Percentiles rank a stretch among this genome's conserved stretches.
Evolutionary conservation across 306 rosid genomes (phyloP).

Genomic region (Cucurbita ficifolia): DNA sequence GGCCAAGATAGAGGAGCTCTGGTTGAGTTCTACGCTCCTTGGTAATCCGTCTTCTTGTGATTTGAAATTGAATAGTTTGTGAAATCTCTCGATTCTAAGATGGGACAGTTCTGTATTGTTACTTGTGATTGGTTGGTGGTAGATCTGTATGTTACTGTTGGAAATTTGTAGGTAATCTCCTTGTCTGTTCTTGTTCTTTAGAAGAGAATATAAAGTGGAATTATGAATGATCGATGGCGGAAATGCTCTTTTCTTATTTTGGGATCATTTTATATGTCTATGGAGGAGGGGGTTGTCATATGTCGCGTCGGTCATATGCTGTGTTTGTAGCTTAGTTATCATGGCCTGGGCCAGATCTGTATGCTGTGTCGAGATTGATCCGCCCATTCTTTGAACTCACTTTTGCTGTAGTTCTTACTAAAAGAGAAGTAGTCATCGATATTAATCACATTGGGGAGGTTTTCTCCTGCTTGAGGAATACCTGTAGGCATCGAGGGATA

Average conservation of each 20-base stretch:
- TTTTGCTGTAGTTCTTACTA: background rate
- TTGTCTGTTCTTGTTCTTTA: background rate
- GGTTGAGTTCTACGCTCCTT: slow-evolving; percentile 89
- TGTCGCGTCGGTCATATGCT: background rate
- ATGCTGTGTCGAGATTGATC: background rate
- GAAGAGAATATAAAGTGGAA: background rate
- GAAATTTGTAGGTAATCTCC: background rate
- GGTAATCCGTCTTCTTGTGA: slow-evolving; percentile 24
- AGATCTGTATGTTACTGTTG: background rate
- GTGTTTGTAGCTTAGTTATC: background rate
- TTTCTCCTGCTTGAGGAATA: background rate
- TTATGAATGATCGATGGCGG: background rate
- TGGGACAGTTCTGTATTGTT: background rate
- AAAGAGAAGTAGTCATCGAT: background rate
- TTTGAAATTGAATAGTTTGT: background rate
- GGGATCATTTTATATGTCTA: background rate
- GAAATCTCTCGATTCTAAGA: background rate
- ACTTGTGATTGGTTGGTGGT: background rate
- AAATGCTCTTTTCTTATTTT: background rate
- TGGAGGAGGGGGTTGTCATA: background rate
- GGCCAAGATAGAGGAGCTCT: slow-evolving; percentile 81
- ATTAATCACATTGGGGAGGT: background rate
- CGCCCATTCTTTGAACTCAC: background rate
- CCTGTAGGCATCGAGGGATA: background rate
- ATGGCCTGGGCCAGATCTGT: background rate